These are phyloP conservation scores for Talaromyces adpressus DNA, from an alignment of 495 filamentous ascomycete genomes.

Conservation along the genomic window DNA sequence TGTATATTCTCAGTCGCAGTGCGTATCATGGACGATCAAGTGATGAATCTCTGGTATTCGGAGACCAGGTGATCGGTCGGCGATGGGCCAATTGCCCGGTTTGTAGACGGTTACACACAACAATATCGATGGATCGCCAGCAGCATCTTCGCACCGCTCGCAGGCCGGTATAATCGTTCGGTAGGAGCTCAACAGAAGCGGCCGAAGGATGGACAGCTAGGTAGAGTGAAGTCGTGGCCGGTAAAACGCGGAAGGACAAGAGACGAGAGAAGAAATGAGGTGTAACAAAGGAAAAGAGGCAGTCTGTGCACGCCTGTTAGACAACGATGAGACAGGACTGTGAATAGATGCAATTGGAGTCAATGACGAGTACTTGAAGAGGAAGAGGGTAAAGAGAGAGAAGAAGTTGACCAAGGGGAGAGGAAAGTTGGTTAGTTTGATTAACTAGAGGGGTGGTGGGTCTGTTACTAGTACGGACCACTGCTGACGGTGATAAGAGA, in stretches of 20 bases:
- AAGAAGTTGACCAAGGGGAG: not conserved
- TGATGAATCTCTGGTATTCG: not conserved
- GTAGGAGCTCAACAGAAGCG: not conserved
- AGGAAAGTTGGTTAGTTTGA: conserved; percentile 1
- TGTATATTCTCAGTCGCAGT: not conserved
- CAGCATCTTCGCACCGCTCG: conserved; percentile 3
- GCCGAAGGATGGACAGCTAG: not conserved
- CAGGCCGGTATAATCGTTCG: not conserved
- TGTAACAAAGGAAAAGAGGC: not conserved
- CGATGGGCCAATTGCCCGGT: not conserved
- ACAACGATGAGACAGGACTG: not conserved
- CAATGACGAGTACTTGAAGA: not conserved
- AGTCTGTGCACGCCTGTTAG: not conserved
- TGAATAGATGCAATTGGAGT: not conserved
- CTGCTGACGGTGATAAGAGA: too few relatives aligned
- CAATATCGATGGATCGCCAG: not conserved
- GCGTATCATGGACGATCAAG: not conserved
- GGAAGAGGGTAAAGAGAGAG: not conserved
- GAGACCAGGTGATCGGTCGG: not conserved
- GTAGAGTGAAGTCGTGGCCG: not conserved
- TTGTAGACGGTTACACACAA: conserved; percentile 2
- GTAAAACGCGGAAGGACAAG: not conserved
- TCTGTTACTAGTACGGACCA: not conserved
- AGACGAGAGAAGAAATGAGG: not conserved
- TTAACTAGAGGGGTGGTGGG: not conserved